phyloP scores from a whole-genome alignment of 805 yeast genomes.

The Kluyveromyces dobzhanskii region DNA sequence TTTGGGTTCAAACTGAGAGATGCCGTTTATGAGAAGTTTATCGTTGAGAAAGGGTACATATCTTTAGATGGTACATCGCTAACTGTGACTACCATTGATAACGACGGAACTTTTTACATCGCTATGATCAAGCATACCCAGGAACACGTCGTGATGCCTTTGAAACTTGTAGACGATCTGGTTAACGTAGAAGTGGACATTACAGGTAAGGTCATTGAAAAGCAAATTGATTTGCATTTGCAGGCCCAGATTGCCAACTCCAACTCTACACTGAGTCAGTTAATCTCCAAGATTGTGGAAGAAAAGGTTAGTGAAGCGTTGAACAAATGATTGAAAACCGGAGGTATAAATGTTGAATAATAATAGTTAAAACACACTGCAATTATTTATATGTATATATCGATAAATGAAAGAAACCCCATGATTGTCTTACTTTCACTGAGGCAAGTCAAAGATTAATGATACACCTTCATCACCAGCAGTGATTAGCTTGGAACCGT shows the following conservation, averaged over 20 bases:
- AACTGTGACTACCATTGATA: constrained; percentile 76
- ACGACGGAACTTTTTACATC: constrained; percentile 56
- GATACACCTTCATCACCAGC: constrained; percentile 98
- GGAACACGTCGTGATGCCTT: constrained; percentile 63
- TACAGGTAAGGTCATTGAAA: constrained; percentile 84
- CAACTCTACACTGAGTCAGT: constrained; percentile 40
- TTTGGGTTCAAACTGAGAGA: constrained; percentile 71
- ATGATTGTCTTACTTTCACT: too few relatives aligned
- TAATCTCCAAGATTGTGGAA: constrained; percentile 43
- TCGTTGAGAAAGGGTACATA: constrained; percentile 93
- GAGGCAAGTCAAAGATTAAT: constrained; percentile 47
- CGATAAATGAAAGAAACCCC: too few relatives aligned
- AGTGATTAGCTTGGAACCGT: constrained; percentile 65
- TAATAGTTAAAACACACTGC: too few relatives aligned
- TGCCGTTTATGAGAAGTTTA: constrained; percentile 48
- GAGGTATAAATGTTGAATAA: too few relatives aligned
- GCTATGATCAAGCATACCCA: constrained; percentile 93
- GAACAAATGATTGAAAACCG: too few relatives aligned
- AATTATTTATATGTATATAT: too few relatives aligned
- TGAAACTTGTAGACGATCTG: constrained; percentile 48
- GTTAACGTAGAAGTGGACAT: constrained; percentile 94
- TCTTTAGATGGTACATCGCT: constrained; percentile 89
- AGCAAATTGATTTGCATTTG: constrained; percentile 61
- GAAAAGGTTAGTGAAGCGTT: constrained; percentile 20
- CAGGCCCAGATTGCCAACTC: constrained; percentile 43